A percentile compares a stretch with the other conserved stretches of the same genome.
These are phyloP conservation scores for Colletotrichum godetiae DNA, from an alignment of 2,329 filamentous ascomycete genomes.

Conservation along the genomic window DNA sequence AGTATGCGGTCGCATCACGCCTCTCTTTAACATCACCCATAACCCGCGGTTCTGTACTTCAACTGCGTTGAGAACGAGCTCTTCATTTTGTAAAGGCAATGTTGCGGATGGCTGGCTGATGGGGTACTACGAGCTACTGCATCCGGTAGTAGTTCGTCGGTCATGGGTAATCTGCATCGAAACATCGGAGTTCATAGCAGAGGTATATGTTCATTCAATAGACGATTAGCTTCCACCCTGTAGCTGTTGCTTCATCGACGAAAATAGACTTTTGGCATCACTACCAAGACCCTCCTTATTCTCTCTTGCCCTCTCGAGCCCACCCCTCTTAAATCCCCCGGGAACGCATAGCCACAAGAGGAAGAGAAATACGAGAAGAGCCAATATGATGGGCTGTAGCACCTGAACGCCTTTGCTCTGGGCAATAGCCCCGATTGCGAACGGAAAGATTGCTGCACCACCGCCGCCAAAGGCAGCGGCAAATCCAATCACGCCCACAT, in stretches of 20 bases:
- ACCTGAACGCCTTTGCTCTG: constrained; percentile 65
- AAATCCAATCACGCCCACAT: constrained; percentile 85
- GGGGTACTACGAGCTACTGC: too few species aligned
- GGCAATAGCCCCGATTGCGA: constrained; percentile 77
- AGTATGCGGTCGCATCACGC: constrained; percentile 68
- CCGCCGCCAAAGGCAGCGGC: constrained; percentile 80
- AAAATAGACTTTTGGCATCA: constrained; percentile 39
- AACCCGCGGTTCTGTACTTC: constrained; percentile 82
- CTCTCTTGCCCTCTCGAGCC: constrained; percentile 53
- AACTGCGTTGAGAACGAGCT: constrained; percentile 85
- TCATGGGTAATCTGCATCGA: not conserved
- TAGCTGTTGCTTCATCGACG: not conserved
- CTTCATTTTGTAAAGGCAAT: constrained; percentile 75
- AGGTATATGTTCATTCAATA: not conserved
- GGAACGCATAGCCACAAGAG: constrained; percentile 59
- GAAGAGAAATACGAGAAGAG: constrained; percentile 57
- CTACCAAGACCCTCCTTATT: constrained; percentile 49
- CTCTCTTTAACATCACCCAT: constrained; percentile 81
- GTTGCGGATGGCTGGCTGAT: too few species aligned
- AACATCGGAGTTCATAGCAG: not conserved
- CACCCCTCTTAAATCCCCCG: constrained; percentile 51
- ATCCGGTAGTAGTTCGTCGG: too few species aligned
- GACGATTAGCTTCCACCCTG: too few species aligned
- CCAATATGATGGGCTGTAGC: constrained; percentile 66
- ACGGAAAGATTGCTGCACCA: constrained; percentile 75